Evolutionary conservation across 768 basidiomycete genomes (phyloP).

Genomic region (Hemileccinum rubropunctum): DNA sequence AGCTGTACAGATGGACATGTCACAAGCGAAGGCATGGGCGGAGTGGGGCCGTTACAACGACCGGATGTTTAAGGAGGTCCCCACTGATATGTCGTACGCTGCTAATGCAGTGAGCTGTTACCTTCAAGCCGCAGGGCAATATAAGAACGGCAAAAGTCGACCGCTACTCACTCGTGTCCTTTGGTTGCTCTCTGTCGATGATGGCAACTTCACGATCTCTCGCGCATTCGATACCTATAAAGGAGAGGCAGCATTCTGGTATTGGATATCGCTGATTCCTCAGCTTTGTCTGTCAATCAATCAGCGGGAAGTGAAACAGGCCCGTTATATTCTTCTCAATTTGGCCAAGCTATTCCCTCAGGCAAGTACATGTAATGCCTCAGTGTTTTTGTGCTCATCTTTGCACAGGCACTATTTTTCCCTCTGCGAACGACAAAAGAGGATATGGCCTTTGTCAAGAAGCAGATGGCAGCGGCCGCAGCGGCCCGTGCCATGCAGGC

Average conservation of each 20-base stretch:
- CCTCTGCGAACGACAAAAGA: conserved; percentile 83
- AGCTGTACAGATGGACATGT: conserved; percentile 95
- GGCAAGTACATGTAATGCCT: conserved; percentile 41
- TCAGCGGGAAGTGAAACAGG: conserved; percentile 91
- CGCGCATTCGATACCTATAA: conserved; percentile 92
- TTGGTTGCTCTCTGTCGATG: conserved; percentile 96
- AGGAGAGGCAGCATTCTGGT: conserved; percentile 96
- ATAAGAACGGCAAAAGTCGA: conserved; percentile 91
- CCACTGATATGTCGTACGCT: conserved; percentile 69
- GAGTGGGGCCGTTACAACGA: conserved; percentile 98
- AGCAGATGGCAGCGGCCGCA: conserved; percentile 37
- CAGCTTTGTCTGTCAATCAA: conserved; percentile 89
- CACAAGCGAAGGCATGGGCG: conserved; percentile 95
- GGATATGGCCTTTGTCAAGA: conserved; percentile 53
- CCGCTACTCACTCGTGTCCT: conserved; percentile 88
- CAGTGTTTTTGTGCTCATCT: conserved; percentile 3
- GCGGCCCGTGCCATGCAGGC: conserved; percentile 36
- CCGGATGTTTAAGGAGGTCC: conserved; percentile 85
- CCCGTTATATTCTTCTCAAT: conserved; percentile 82
- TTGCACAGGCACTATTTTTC: conserved; percentile 85
- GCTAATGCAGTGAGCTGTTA: conserved; percentile 96
- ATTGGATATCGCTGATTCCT: conserved; percentile 97
- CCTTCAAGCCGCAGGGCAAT: conserved; percentile 92
- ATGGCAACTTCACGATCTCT: conserved; percentile 64
- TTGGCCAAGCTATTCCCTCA: conserved; percentile 92